Evolutionary conservation across 2,329 filamentous ascomycete species (phyloP).

Genomic region (Thermoascus crustaceus): DNA sequence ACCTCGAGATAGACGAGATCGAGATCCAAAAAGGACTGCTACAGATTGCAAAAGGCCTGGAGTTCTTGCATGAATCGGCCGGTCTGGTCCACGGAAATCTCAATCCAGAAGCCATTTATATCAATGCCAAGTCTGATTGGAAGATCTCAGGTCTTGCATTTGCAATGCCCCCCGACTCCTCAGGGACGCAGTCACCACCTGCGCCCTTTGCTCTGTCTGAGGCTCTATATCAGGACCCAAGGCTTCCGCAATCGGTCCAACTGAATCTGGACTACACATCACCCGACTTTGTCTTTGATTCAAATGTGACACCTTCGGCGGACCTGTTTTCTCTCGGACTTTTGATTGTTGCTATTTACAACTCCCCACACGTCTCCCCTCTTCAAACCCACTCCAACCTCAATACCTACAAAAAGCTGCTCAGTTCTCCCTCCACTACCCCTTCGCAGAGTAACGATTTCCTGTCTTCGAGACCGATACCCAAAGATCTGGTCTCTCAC

Average conservation of each 20-base stretch:
- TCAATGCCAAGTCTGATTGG: slow-evolving; percentile 98
- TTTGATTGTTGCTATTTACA: slow-evolving; percentile 82
- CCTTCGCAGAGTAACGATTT: slow-evolving; percentile 79
- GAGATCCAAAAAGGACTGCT: slow-evolving; percentile 95
- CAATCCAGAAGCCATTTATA: slow-evolving; percentile 84
- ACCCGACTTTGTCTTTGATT: slow-evolving; percentile 89
- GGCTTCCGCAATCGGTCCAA: slow-evolving; percentile 74
- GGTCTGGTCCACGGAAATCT: slow-evolving; percentile 90
- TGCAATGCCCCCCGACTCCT: slow-evolving; percentile 69
- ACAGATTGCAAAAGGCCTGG: slow-evolving; percentile 86
- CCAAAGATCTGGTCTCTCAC: slow-evolving; percentile 64
- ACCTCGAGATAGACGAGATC: slow-evolving; percentile 90
- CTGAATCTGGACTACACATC: slow-evolving; percentile 89
- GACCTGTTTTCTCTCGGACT: slow-evolving; percentile 94
- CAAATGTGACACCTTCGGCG: slow-evolving; percentile 70
- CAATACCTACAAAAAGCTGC: slow-evolving; percentile 76
- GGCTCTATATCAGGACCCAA: slow-evolving; percentile 73
- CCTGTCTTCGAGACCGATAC: slow-evolving; percentile 68
- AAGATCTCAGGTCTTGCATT: slow-evolving; percentile 95
- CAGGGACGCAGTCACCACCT: slow-evolving; percentile 65
- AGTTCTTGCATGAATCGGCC: slow-evolving; percentile 92
- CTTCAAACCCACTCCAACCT: slow-evolving; percentile 72
- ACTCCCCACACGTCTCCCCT: slow-evolving; percentile 84
- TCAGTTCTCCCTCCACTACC: slow-evolving; percentile 67
- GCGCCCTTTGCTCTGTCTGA: slow-evolving; percentile 75